phyloP scores from a whole-genome alignment of 805 yeast species.

The Kregervanrija delftensis region DNA sequence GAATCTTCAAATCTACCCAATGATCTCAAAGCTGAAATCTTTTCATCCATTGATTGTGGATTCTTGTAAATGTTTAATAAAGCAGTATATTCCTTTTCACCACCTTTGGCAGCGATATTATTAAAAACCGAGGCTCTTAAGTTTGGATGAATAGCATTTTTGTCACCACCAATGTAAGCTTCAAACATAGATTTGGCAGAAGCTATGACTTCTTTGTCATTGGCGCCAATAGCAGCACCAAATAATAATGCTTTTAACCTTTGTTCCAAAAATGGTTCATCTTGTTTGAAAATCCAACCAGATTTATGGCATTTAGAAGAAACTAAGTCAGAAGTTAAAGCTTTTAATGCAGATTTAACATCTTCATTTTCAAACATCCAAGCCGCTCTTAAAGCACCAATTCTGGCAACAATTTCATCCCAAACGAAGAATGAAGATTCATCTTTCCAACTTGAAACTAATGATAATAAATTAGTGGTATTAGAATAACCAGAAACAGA shows the following conservation, averaged over 20 bases:
- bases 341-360: constrained; percentile 25
- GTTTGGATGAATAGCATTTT: constrained; percentile 37
- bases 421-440: constrained; percentile 46
- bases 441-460: constrained; percentile 33
- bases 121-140: constrained; percentile 37
- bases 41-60: constrained; percentile 51
- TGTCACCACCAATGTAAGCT: constrained; percentile 19
- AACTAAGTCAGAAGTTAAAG: constrained; percentile 27
- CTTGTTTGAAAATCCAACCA: constrained; percentile 82
- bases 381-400: constrained; percentile 26
- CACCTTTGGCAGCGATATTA: constrained; percentile 35
- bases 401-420: constrained; percentile 44
- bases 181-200: constrained; percentile 24
- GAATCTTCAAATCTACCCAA: constrained; percentile 42
- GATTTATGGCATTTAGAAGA: constrained; percentile 34
- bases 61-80: constrained; percentile 39
- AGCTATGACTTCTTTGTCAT: constrained; percentile 32
- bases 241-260: constrained; percentile 36
- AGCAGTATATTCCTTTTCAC: constrained; percentile 31
- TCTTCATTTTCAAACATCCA: constrained; percentile 34
- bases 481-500: constrained; percentile 41
- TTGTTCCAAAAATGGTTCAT: constrained; percentile 43
- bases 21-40: constrained; percentile 48
- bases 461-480: constrained; percentile 40
- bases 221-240: constrained; percentile 34